Percentiles rank a stretch among this genome's conserved stretches.
These are phyloP conservation scores for Lolium multiflorum DNA, from an alignment of 176 grass and related monocot species.

Conservation along the genomic window DNA sequence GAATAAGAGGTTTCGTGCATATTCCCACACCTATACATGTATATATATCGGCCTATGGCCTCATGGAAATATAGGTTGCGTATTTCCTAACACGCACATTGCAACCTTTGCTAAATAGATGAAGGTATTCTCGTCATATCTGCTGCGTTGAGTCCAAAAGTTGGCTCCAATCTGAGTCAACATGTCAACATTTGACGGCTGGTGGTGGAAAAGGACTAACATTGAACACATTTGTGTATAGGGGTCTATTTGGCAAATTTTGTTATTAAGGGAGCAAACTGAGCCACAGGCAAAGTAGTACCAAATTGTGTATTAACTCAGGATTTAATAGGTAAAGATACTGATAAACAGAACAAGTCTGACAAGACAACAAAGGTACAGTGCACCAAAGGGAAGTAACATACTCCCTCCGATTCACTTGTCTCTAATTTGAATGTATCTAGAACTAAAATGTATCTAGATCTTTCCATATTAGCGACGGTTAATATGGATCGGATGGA, in stretches of 20 bases:
- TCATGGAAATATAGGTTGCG: too few species aligned
- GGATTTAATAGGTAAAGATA: background rate
- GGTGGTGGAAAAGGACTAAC: constrained; percentile 7
- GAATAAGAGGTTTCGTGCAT: too few species aligned
- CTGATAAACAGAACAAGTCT: background rate
- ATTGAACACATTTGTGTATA: constrained; percentile 4
- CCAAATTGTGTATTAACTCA: constrained; percentile 6
- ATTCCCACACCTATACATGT: too few species aligned
- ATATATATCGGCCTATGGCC: too few species aligned
- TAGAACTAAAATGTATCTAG: too few species aligned
- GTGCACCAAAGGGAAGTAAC: constrained; percentile 8
- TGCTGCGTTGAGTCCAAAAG: background rate
- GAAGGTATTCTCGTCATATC: background rate
- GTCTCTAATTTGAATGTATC: too few species aligned
- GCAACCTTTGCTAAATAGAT: background rate
- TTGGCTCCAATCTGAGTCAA: background rate
- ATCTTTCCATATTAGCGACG: too few species aligned
- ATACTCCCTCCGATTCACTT: background rate
- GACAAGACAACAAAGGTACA: constrained; percentile 12
- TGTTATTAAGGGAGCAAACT: constrained; percentile 5
- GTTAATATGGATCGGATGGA: too few species aligned
- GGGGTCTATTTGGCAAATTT: constrained; percentile 7
- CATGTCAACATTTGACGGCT: background rate
- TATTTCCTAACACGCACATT: background rate
- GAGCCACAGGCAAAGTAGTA: constrained; percentile 23